Evolutionary conservation across 78 protist genomes (phyloP), one percentile per base, ranked within the genome.

Genomic region (Speleostelium caveatum): DNA sequence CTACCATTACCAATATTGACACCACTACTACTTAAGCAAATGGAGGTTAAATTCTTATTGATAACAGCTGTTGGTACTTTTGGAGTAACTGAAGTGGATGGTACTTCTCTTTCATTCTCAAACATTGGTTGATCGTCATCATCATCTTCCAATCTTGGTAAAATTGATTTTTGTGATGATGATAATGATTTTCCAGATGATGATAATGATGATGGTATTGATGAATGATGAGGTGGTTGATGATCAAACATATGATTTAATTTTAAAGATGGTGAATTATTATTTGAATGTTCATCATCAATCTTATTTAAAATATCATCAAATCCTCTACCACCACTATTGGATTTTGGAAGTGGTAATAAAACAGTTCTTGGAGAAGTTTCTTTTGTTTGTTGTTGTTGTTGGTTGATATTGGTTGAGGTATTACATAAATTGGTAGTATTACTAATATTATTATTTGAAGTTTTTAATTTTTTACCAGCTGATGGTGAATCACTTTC

Each of bases 81-180:
- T 5, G 21, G 66, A 24, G 63, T 14, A 45, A 6, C 10, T 14
- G 6, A 14, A 14, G 45, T 35, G 21, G 14, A 2, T 2, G 86
- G 86, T 0, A 78, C 87, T 55, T 78, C 87, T 32, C 87, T 60
- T 19, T 76, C 86, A 58, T 49, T 42, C 8, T 75, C 86, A 30
- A 61, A 39, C 10, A 41, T 10, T 14, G 6, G 6, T 45, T 6
- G 10, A 33, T 76, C 86, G 0, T 45, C 53, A 19, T 75, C 72
- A 4, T 76, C 86, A 22, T 76, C 86, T 8, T 76, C 65, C 19
- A 76, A 32, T 51, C 28, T 76, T 17, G 86, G 73, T 3, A 62
- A 63, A 16, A 63, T 53, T 10, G 24, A 33, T 30, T 30, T 61
- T 39, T 22, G 28, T 33, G 80, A 59, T 41, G 38, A 53, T 32